phyloP scores from a whole-genome alignment of 805 yeast genomes.

The Peterozyma xylosa region DNA sequence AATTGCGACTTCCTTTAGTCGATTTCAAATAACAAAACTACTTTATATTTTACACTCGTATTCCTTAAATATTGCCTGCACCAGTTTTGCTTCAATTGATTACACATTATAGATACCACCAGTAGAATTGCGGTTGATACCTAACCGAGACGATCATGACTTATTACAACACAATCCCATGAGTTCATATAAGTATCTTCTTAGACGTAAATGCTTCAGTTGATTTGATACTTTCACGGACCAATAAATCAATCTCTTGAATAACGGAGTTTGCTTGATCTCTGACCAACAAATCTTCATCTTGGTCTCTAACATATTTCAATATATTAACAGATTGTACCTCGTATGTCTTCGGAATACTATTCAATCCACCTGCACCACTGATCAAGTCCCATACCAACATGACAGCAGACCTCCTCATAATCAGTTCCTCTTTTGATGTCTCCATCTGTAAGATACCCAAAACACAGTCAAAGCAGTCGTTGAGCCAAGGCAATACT shows the following conservation, averaged over 20 bases:
- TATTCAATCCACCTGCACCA: slow-evolving; percentile 30
- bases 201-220: too few species aligned
- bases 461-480: slow-evolving; percentile 66
- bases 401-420: slow-evolving; percentile 73
- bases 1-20: too few species aligned
- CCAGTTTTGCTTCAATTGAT: too few species aligned
- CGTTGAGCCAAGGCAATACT: slow-evolving; percentile 36
- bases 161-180: slow-evolving; percentile 19
- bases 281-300: slow-evolving; percentile 48
- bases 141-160: slow-evolving; percentile 11
- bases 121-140: too few species aligned
- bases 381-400: slow-evolving; percentile 54
- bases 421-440: slow-evolving; percentile 33
- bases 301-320: slow-evolving; percentile 37
- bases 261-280: slow-evolving; percentile 38
- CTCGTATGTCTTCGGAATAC: slow-evolving; percentile 44
- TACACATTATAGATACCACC: too few species aligned
- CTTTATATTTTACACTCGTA: too few species aligned
- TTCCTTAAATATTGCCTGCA: too few species aligned
- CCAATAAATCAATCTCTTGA: too few species aligned
- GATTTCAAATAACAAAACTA: too few species aligned
- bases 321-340: slow-evolving; percentile 32
- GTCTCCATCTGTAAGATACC: slow-evolving; percentile 65
- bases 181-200: too few species aligned
- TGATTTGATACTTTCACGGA: too few species aligned